Percentiles rank a stretch among this genome's conserved stretches.
Evolutionary conservation across 345 rosid genomes (phyloP).

Genomic region (Punica granatum): DNA sequence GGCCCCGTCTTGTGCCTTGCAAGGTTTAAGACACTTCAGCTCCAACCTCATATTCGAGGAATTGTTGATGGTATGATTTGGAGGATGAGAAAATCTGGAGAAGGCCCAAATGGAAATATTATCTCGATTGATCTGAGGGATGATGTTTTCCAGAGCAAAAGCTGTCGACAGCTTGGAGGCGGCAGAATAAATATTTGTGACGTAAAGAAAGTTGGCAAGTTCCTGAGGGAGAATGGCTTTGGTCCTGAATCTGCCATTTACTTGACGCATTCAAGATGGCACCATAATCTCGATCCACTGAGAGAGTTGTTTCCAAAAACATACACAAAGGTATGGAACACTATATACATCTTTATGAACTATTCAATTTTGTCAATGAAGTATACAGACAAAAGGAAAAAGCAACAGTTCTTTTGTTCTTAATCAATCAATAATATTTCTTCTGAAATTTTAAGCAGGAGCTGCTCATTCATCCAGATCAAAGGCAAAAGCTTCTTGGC

Average conservation of each 20-base stretch:
- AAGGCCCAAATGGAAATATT: slow-evolving; percentile 21
- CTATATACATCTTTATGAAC: neutral
- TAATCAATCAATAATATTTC: neutral
- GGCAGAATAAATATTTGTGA: slow-evolving; percentile 20
- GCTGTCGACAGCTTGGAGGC: slow-evolving; percentile 16
- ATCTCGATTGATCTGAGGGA: slow-evolving; percentile 33
- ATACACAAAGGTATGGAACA: slow-evolving; percentile 26
- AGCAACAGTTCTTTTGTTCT: neutral
- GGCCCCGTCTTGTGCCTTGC: slow-evolving; percentile 28
- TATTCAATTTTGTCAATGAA: no score
- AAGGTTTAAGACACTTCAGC: slow-evolving; percentile 23
- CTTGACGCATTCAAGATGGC: slow-evolving; percentile 30
- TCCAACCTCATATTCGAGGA: slow-evolving; percentile 24
- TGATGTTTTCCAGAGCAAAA: slow-evolving; percentile 18
- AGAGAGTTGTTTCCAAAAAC: slow-evolving; percentile 33
- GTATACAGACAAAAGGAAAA: no score
- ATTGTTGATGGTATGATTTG: slow-evolving; percentile 24
- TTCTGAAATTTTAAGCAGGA: slow-evolving; percentile 12
- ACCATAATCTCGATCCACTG: slow-evolving; percentile 23
- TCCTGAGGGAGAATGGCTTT: slow-evolving; percentile 28
- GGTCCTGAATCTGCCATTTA: slow-evolving; percentile 27
- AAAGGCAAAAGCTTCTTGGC: slow-evolving; percentile 17
- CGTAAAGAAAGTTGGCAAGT: slow-evolving; percentile 26
- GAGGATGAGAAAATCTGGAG: slow-evolving; percentile 18
- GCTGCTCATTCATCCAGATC: slow-evolving; percentile 24